phyloP scores from a whole-genome alignment of 2,329 filamentous ascomycete genomes.

The Fusarium redolens region DNA sequence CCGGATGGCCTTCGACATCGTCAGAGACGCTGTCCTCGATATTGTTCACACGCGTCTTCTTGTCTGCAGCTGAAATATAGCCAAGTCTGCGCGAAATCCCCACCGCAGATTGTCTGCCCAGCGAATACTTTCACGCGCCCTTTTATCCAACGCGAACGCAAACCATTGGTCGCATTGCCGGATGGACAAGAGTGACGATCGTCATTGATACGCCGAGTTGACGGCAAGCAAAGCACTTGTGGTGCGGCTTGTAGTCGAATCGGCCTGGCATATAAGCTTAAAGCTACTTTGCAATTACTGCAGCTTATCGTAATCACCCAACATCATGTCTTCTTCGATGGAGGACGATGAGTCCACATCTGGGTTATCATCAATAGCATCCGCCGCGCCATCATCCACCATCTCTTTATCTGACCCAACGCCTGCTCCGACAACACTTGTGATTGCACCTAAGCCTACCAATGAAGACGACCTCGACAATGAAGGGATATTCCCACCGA shows the following conservation, averaged over 20 bases:
- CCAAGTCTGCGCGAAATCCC: constrained; percentile 4
- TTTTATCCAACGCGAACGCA: constrained; percentile 1
- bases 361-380: constrained; percentile 16
- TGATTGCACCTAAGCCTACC: constrained; percentile 27
- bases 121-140: constrained; percentile 10
- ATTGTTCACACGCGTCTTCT: constrained; percentile 20
- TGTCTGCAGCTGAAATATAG: constrained; percentile 23
- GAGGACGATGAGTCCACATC: constrained; percentile 31
- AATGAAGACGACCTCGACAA: constrained; percentile 36
- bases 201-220: constrained; percentile 37
- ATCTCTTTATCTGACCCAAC: constrained; percentile 31
- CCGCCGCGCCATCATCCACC: constrained; percentile 32
- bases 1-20: constrained; percentile 31
- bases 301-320: constrained; percentile 11
- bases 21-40: constrained; percentile 20
- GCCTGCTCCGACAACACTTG: constrained; percentile 23
- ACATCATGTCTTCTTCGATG: constrained; percentile 33
- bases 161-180: constrained; percentile 23
- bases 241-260: constrained; percentile 34
- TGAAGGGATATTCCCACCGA: constrained; percentile 47
- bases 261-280: constrained; percentile 22
- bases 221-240: constrained; percentile 34
- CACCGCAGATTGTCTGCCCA: background rate
- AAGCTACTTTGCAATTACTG: background rate
- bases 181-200: constrained; percentile 40